phyloP scores from a whole-genome alignment of 345 rosid genomes.

The Euphorbia lathyris region DNA sequence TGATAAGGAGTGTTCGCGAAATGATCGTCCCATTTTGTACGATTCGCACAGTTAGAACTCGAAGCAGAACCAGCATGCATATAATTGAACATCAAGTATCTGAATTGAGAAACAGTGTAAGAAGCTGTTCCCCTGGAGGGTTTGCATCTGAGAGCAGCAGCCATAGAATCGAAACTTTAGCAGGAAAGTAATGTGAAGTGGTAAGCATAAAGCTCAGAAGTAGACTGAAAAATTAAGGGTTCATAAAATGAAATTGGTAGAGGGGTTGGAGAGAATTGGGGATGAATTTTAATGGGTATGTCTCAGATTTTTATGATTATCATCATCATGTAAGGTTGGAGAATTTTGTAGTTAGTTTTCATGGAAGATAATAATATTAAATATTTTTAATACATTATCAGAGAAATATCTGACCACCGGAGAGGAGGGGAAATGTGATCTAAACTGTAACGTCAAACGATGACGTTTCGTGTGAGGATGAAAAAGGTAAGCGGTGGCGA shows the following conservation, averaged over 20 bases:
- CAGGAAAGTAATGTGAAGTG: slow-evolving; percentile 10
- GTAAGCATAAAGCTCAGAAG: slow-evolving; percentile 1
- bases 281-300: slow-evolving; percentile 14
- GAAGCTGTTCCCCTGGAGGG: slow-evolving; percentile 57
- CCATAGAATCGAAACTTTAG: slow-evolving; percentile 40
- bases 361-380: background rate
- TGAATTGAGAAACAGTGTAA: slow-evolving; percentile 57
- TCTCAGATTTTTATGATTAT: slow-evolving; percentile 5
- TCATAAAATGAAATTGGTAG: background rate
- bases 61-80: slow-evolving; percentile 48
- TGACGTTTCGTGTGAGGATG: background rate
- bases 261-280: slow-evolving; percentile 9
- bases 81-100: slow-evolving; percentile 52
- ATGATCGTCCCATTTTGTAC: slow-evolving; percentile 46
- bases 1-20: slow-evolving; percentile 39
- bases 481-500: background rate
- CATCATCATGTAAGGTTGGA: slow-evolving; percentile 11
- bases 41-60: slow-evolving; percentile 35
- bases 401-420: background rate
- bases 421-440: background rate
- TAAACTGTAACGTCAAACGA: background rate
- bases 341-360: background rate
- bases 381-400: background rate
- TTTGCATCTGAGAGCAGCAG: slow-evolving; percentile 69
- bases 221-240: background rate